Evolutionary conservation across 2,329 filamentous ascomycete genomes (phyloP).

Genomic region (Ceratocystis destructans): DNA sequence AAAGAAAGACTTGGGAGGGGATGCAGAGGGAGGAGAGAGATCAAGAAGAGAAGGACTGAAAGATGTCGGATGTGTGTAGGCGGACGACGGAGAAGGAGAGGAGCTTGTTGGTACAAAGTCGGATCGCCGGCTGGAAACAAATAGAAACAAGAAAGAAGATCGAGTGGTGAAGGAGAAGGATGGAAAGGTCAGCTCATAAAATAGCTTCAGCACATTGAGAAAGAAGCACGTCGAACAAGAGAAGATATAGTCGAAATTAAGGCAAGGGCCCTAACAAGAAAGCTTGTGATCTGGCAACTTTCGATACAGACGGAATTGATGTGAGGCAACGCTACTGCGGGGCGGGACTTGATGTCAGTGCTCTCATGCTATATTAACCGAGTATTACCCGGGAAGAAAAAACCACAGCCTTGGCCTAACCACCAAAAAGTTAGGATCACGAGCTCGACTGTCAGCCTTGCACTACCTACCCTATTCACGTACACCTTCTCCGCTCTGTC

Average conservation of each 20-base stretch:
- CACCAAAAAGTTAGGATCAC: slow-evolving; percentile 2
- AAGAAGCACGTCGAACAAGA: not conserved
- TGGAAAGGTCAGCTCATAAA: not conserved
- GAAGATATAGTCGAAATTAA: not conserved
- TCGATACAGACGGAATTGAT: not conserved
- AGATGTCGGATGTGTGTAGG: not conserved
- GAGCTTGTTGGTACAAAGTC: no score
- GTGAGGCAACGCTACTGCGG: not conserved
- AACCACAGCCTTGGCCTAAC: not conserved
- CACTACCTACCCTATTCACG: not conserved
- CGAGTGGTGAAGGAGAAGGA: not conserved
- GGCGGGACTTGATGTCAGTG: not conserved
- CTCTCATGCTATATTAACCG: not conserved
- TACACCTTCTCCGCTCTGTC: not conserved
- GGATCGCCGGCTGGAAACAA: not conserved
- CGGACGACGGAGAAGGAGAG: not conserved
- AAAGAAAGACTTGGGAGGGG: not conserved
- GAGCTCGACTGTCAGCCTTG: not conserved
- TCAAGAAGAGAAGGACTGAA: not conserved
- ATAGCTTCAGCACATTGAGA: no score
- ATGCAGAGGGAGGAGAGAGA: not conserved
- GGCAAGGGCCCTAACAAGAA: not conserved
- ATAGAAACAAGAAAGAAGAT: not conserved
- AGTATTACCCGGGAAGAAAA: not conserved
- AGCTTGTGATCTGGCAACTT: slow-evolving; percentile 15